Conservation (phyloP, 352 stramenopile genomes). For the Phytopythium helicoides region DNA sequence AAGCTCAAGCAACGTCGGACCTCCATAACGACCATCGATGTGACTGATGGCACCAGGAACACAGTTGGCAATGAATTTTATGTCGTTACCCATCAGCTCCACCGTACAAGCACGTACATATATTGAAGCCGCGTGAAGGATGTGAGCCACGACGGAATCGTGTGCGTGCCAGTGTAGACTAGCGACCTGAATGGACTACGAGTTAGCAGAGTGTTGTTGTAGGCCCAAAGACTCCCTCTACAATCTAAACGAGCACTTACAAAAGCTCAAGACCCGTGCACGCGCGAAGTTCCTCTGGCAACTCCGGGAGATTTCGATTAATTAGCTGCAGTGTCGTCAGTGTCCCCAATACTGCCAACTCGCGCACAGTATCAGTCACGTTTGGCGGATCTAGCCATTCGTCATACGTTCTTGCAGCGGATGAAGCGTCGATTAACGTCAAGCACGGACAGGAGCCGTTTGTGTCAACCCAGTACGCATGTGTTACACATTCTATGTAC, state of each 20-base stretch:
- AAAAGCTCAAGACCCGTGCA: slow-evolving; percentile 34
- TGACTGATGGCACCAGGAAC: slow-evolving; percentile 17
- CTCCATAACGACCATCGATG: slow-evolving; percentile 33
- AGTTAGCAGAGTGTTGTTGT: too few species aligned
- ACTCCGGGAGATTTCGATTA: slow-evolving; percentile 18
- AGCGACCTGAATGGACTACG: slow-evolving; percentile 16
- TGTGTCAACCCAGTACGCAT: slow-evolving; percentile 16
- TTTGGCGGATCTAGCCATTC: slow-evolving; percentile 31
- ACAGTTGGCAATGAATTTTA: too few species aligned
- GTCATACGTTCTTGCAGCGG: slow-evolving; percentile 27
- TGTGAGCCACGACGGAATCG: slow-evolving; percentile 27
- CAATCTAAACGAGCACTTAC: slow-evolving; percentile 15
- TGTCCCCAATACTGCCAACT: slow-evolving; percentile 17
- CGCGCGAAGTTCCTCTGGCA: slow-evolving; percentile 23
- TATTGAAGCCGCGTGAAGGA: slow-evolving; percentile 34
- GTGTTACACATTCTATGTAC: slow-evolving; percentile 25
- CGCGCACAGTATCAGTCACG: slow-evolving; percentile 16
- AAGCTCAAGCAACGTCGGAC: slow-evolving; percentile 20
- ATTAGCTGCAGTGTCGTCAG: slow-evolving; percentile 32
- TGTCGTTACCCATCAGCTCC: too few species aligned
- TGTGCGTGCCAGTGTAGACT: slow-evolving; percentile 24
- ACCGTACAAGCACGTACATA: too few species aligned
- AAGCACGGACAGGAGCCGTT: slow-evolving; percentile 24
- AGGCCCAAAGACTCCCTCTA: not conserved
- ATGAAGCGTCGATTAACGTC: slow-evolving; percentile 25